Evolutionary conservation across 495 filamentous ascomycete species (phyloP).

Genomic region (Podospora pseudocomata): DNA sequence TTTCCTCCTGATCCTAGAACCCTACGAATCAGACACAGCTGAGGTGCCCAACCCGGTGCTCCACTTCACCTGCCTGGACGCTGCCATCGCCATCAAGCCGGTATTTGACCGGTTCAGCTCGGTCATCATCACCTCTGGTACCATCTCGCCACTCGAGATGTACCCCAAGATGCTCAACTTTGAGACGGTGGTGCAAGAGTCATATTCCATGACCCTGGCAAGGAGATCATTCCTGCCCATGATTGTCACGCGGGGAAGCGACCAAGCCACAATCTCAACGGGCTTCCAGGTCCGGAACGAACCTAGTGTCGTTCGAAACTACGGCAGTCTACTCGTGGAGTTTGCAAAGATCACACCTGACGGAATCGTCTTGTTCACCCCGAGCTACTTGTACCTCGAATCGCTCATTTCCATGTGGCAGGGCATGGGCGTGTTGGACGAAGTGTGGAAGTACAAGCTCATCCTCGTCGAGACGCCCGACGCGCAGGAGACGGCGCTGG

Average conservation of each 20-base stretch:
- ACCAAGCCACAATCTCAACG: slow-evolving; percentile 87
- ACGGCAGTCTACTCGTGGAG: slow-evolving; percentile 86
- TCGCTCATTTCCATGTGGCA: slow-evolving; percentile 99
- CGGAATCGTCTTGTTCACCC: slow-evolving; percentile 91
- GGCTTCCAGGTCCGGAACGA: slow-evolving; percentile 94
- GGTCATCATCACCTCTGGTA: slow-evolving; percentile 97
- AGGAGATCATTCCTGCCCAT: slow-evolving; percentile 94
- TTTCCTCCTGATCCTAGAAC: slow-evolving; percentile 92
- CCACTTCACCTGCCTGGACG: slow-evolving; percentile 95
- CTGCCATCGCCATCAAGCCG: slow-evolving; percentile 96
- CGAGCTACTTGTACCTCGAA: slow-evolving; percentile 99
- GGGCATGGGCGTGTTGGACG: slow-evolving; percentile 92
- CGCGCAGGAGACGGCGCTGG: slow-evolving; percentile 92
- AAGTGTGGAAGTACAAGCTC: slow-evolving; percentile 98
- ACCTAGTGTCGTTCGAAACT: slow-evolving; percentile 89
- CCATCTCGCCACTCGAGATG: slow-evolving; percentile 96
- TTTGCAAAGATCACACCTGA: slow-evolving; percentile 94
- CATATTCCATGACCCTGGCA: slow-evolving; percentile 94
- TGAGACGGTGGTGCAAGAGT: slow-evolving; percentile 85
- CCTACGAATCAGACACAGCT: slow-evolving; percentile 91
- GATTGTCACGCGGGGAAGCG: slow-evolving; percentile 92
- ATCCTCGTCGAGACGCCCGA: slow-evolving; percentile 98
- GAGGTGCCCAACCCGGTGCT: slow-evolving; percentile 94
- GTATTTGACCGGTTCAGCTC: slow-evolving; percentile 97
- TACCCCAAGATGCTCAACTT: slow-evolving; percentile 99